Conservation (phyloP, 768 basidiomycete species). For the Lactarius tabidus region DNA sequence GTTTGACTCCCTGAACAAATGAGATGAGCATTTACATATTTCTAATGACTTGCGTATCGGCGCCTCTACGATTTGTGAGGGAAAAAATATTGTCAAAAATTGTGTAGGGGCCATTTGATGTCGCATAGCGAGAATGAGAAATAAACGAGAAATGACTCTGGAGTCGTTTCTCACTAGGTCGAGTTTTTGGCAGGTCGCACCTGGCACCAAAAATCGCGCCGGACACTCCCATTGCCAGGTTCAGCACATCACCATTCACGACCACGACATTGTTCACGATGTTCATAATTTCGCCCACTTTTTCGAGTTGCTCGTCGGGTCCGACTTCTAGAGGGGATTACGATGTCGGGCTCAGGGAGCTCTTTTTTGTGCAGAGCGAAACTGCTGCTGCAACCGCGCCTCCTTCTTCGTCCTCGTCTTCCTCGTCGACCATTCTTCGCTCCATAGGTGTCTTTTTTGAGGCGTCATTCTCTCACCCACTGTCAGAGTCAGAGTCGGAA, state of each 20-base stretch:
- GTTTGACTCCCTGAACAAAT: no score
- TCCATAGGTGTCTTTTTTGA: neutral
- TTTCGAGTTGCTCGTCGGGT: constrained; percentile 61
- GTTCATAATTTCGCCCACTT: constrained; percentile 73
- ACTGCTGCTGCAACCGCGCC: constrained; percentile 45
- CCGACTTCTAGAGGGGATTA: constrained; percentile 63
- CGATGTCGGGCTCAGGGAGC: constrained; percentile 51
- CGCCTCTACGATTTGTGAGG: no score
- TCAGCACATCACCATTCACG: constrained; percentile 64
- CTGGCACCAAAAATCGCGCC: no score
- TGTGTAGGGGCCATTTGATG: no score
- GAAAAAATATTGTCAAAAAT: no score
- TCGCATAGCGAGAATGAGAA: no score
- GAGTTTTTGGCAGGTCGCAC: no score
- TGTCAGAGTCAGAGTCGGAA: constrained; percentile 36
- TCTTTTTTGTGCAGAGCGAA: constrained; percentile 67
- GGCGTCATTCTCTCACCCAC: constrained; percentile 2
- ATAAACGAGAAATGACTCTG: no score
- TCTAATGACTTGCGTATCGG: no score
- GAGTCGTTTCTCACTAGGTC: no score
- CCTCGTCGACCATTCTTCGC: constrained; percentile 10
- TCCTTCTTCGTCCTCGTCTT: constrained; percentile 49
- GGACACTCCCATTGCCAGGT: no score
- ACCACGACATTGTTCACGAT: constrained; percentile 72
- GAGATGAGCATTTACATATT: no score